Evolutionary conservation across 192 early-diverging fungal species (phyloP).

Genomic region (Kappamyces sp.): DNA sequence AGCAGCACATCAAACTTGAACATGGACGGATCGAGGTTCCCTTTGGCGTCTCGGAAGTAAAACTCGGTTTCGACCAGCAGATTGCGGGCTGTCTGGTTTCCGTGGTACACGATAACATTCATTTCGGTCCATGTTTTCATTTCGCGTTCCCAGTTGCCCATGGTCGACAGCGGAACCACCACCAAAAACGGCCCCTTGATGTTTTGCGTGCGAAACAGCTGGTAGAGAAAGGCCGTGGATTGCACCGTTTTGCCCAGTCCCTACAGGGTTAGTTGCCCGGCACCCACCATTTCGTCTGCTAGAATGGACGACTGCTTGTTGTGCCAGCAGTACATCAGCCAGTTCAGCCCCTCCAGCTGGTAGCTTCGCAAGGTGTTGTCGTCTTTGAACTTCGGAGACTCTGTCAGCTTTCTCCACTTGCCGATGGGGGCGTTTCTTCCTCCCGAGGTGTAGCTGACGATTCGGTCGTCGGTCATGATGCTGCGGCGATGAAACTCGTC

Average conservation of each 20-base stretch:
- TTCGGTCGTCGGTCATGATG: conserved; percentile 50
- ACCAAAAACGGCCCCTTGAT: conserved; percentile 73
- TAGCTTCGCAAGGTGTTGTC: conserved; percentile 66
- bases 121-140: conserved; percentile 70
- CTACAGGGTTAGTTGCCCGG: not conserved
- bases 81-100: conserved; percentile 60
- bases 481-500: conserved; percentile 60
- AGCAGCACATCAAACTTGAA: conserved; percentile 54
- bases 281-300: conserved; percentile 47
- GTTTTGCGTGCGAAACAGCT: conserved; percentile 56
- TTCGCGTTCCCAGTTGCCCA: conserved; percentile 67
- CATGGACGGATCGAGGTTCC: conserved; percentile 25
- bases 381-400: conserved; percentile 63
- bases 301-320: conserved; percentile 59
- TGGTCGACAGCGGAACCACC: conserved; percentile 49
- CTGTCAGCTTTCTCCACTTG: conserved; percentile 51
- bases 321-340: conserved; percentile 71
- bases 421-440: conserved; percentile 35
- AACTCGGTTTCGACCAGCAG: conserved; percentile 79
- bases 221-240: conserved; percentile 68
- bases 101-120: conserved; percentile 71
- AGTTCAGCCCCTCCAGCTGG: conserved; percentile 80
- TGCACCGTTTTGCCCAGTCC: conserved; percentile 69
- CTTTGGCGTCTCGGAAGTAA: conserved; percentile 53
- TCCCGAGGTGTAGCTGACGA: conserved; percentile 23